Percentiles rank a stretch among this genome's conserved stretches.
phyloP scores from a whole-genome alignment of 2,329 filamentous ascomycete species.

The Diaporthe citri region DNA sequence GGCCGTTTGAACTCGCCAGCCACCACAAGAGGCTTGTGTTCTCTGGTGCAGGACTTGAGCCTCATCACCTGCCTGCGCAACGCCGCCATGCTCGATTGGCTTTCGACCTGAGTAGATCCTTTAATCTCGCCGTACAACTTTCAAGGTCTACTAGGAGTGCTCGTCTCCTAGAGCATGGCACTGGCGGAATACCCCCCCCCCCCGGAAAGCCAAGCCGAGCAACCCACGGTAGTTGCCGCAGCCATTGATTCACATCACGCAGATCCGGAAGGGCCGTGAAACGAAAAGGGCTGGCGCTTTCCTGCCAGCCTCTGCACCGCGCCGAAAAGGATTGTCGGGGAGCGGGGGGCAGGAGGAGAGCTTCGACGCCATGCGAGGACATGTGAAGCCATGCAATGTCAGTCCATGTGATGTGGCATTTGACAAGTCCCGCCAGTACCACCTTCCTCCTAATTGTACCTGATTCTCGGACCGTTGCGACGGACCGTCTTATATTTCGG shows the following conservation, averaged over 20 bases:
- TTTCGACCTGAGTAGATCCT: neutral
- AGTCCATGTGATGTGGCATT: conserved; percentile 5
- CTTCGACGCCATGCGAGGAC: neutral
- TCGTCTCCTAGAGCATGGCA: neutral
- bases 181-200: neutral
- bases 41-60: neutral
- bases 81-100: neutral
- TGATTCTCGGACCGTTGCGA: conserved; percentile 28
- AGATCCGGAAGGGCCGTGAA: conserved; percentile 26
- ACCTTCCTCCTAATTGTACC: neutral
- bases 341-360: neutral
- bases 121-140: neutral
- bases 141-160: neutral
- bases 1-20: neutral
- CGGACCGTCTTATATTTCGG: conserved; percentile 12
- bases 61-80: neutral
- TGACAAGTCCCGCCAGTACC: neutral
- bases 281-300: conserved; percentile 10
- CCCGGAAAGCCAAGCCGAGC: conserved; percentile 23
- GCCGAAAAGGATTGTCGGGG: neutral
- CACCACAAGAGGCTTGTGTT: neutral
- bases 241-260: conserved; percentile 25
- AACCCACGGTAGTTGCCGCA: conserved; percentile 26
- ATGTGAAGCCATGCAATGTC: conserved; percentile 5
- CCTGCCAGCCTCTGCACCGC: conserved; percentile 4